A percentile compares a stretch with the other conserved stretches of the same genome.
Conservation (phyloP, 2,329 filamentous ascomycete species). For the Achaetomium macrosporum region DNA sequence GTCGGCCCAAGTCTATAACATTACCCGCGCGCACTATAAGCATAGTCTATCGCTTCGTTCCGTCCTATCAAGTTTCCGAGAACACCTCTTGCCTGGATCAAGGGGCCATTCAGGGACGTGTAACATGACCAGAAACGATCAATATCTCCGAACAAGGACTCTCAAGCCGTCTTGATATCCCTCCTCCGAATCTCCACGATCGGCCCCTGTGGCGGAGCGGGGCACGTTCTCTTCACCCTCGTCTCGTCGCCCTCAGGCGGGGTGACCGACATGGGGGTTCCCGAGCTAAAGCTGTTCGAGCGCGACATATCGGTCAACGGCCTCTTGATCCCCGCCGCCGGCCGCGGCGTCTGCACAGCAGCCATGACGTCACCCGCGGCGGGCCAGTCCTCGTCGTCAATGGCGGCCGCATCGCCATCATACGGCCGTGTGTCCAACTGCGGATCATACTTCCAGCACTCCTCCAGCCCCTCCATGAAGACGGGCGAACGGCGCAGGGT, state of each 20-base stretch:
- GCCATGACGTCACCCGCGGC: slow-evolving; percentile 42
- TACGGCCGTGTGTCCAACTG: slow-evolving; percentile 42
- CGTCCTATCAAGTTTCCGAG: too few species aligned
- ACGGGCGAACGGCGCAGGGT: slow-evolving; percentile 43
- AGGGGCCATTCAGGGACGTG: background rate
- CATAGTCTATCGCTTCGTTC: background rate
- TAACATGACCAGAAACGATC: too few species aligned
- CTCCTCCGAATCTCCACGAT: slow-evolving; percentile 29
- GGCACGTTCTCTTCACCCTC: slow-evolving; percentile 33
- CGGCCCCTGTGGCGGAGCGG: slow-evolving; percentile 13
- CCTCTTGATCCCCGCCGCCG: slow-evolving; percentile 43
- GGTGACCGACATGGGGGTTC: background rate
- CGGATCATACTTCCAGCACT: slow-evolving; percentile 47
- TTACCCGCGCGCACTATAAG: background rate
- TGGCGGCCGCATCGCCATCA: slow-evolving; percentile 29
- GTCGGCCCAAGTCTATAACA: background rate
- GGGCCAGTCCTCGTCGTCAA: slow-evolving; percentile 34
- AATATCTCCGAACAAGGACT: too few species aligned
- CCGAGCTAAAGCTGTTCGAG: slow-evolving; percentile 37
- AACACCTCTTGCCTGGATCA: background rate
- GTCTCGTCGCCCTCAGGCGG: background rate
- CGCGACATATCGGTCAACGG: slow-evolving; percentile 48
- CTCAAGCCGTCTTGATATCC: slow-evolving; percentile 33
- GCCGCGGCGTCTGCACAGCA: slow-evolving; percentile 1
- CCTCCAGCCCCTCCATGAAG: slow-evolving; percentile 48